A percentile compares a stretch with the other conserved stretches of the same genome.
phyloP scores from a whole-genome alignment of 495 filamentous ascomycete genomes.

The Aspergillus mulundensis region DNA sequence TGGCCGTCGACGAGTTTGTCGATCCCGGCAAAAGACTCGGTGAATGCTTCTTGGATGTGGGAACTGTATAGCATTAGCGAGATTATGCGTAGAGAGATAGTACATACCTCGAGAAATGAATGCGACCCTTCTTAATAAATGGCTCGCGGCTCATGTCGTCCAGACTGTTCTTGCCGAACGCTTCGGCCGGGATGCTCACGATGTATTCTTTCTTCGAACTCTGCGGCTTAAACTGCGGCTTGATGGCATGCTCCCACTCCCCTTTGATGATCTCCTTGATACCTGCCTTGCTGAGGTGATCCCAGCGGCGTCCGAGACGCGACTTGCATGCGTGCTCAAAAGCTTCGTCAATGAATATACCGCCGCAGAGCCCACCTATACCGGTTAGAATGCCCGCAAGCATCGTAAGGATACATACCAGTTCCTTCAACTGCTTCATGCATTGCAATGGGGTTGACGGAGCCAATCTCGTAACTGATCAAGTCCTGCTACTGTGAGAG shows the following conservation, averaged over 20 bases:
- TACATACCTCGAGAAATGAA: constrained; percentile 6
- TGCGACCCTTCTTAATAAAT: constrained; percentile 7
- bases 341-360: constrained; percentile 9
- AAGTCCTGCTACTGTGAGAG: constrained; percentile 3
- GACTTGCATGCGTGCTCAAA: constrained; percentile 9
- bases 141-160: constrained; percentile 10
- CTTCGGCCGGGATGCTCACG: constrained; percentile 8
- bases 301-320: constrained; percentile 7
- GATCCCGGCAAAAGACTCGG: constrained; percentile 4
- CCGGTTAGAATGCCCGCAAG: neutral
- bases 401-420: neutral
- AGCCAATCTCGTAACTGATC: constrained; percentile 6
- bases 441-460: constrained; percentile 7
- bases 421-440: constrained; percentile 11
- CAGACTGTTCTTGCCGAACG: constrained; percentile 5
- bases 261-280: constrained; percentile 12
- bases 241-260: constrained; percentile 10
- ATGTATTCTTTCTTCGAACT: constrained; percentile 6
- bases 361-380: constrained; percentile 4
- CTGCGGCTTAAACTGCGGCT: constrained; percentile 8
- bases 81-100: neutral
- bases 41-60: constrained; percentile 8
- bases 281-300: constrained; percentile 11
- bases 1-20: constrained; percentile 2
- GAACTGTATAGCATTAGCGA: neutral